A percentile compares a stretch with the other conserved stretches of the same genome.
These are phyloP conservation scores for Glonium stellatum DNA, from an alignment of 495 filamentous ascomycete species.

Conservation along the genomic window DNA sequence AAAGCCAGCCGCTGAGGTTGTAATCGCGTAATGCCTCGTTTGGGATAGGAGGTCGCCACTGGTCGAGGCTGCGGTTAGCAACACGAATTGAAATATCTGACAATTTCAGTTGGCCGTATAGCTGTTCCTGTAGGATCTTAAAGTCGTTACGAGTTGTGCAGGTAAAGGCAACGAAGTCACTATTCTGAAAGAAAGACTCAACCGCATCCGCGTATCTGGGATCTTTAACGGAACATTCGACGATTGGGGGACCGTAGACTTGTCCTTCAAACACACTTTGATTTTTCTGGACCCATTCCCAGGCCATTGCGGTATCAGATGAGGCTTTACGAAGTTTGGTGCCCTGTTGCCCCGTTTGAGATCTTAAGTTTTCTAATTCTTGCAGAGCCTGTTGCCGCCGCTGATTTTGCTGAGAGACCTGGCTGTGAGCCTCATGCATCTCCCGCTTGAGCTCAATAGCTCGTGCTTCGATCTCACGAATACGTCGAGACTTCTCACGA, in stretches of 20 bases:
- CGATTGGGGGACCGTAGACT: conserved; percentile 77
- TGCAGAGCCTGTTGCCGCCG: conserved; percentile 35
- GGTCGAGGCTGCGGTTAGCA: conserved; percentile 41
- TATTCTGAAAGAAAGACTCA: conserved; percentile 58
- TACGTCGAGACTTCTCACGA: conserved; percentile 41
- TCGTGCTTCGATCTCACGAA: conserved; percentile 40
- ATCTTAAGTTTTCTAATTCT: conserved; percentile 58
- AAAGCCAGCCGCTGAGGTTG: conserved; percentile 74
- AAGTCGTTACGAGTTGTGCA: conserved; percentile 66
- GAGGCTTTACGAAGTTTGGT: conserved; percentile 52
- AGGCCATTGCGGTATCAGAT: conserved; percentile 58
- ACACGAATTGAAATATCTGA: conserved; percentile 60
- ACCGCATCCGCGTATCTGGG: conserved; percentile 63
- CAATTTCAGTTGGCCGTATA: conserved; percentile 49
- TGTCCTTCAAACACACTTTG: conserved; percentile 64
- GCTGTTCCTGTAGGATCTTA: conserved; percentile 54
- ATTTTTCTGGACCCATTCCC: conserved; percentile 74
- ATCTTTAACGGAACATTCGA: conserved; percentile 77
- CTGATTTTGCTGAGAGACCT: neutral
- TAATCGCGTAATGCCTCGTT: conserved; percentile 47
- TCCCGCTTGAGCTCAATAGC: conserved; percentile 4
- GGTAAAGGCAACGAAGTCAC: conserved; percentile 68
- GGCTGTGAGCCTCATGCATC: conserved; percentile 1
- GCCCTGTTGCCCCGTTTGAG: conserved; percentile 68
- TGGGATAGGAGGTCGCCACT: conserved; percentile 49